These are phyloP conservation scores for Pythium pyrilobum DNA, from an alignment of 352 stramenopile genomes.

Conservation along the genomic window DNA sequence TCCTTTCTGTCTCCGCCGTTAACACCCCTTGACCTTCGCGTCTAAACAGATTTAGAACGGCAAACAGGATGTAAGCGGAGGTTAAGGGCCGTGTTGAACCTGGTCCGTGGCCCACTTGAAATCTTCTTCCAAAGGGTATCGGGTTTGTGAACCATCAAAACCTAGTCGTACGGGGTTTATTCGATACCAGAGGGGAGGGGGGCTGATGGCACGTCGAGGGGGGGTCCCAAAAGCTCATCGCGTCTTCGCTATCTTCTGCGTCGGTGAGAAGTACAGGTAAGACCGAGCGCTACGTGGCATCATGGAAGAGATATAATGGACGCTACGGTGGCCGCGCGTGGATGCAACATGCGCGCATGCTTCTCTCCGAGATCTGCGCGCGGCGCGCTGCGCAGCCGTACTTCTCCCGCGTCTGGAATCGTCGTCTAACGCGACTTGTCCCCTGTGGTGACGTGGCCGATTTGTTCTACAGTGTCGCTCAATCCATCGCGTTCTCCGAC, in stretches of 20 bases:
- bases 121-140: slow-evolving; percentile 5
- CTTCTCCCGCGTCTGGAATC: not conserved
- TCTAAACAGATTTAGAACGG: not conserved
- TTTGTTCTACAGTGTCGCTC: not conserved
- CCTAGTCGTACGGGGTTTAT: slow-evolving; percentile 8
- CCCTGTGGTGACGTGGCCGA: slow-evolving; percentile 2
- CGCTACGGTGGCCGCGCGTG: no score
- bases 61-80: slow-evolving; percentile 7
- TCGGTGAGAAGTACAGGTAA: slow-evolving; percentile 19
- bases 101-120: not conserved
- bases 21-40: slow-evolving; percentile 10
- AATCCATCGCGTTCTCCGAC: no score
- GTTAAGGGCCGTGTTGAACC: slow-evolving; percentile 9
- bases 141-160: not conserved
- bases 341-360: not conserved
- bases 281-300: not conserved
- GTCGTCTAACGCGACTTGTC: not conserved
- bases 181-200: slow-evolving; percentile 3
- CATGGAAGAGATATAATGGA: no score
- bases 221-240: slow-evolving; percentile 9
- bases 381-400: not conserved
- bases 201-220: no score
- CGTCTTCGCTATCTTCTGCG: slow-evolving; percentile 25
- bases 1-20: slow-evolving; percentile 21
- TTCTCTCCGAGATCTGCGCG: not conserved